phyloP scores from a whole-genome alignment of 2,329 filamentous ascomycete species.

The Huntiella decipiens region DNA sequence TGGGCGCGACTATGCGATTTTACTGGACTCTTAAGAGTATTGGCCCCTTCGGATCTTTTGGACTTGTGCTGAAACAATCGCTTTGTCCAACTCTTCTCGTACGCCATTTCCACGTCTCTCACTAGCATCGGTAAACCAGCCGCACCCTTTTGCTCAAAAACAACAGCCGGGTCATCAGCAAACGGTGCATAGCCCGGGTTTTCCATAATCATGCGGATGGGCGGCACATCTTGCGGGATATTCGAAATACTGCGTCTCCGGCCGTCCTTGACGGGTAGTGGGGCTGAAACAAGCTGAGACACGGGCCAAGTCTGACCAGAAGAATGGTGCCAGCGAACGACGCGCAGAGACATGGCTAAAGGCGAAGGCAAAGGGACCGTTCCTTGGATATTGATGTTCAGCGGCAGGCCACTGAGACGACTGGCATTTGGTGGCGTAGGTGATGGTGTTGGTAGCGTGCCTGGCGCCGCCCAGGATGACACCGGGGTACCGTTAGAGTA shows the following conservation, averaged over 20 bases:
- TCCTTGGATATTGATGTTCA: slow-evolving; percentile 8
- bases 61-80: slow-evolving; percentile 9
- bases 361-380: slow-evolving; percentile 3
- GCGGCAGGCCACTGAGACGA: not conserved
- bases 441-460: not conserved
- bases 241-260: slow-evolving; percentile 5
- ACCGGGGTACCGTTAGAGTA: not conserved
- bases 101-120: slow-evolving; percentile 39
- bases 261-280: slow-evolving; percentile 1
- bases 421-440: slow-evolving; percentile 4
- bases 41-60: slow-evolving; percentile 6
- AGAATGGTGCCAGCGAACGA: slow-evolving; percentile 7
- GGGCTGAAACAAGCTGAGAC: slow-evolving; percentile 5
- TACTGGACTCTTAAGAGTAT: not conserved
- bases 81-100: slow-evolving; percentile 23
- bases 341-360: slow-evolving; percentile 5
- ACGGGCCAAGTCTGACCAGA: slow-evolving; percentile 8
- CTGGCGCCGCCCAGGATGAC: not conserved
- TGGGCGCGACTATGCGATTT: not conserved
- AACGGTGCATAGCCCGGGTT: slow-evolving; percentile 9
- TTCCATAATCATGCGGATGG: slow-evolving; percentile 9
- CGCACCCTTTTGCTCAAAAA: not conserved
- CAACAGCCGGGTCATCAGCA: slow-evolving; percentile 12
- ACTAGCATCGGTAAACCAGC: slow-evolving; percentile 18
- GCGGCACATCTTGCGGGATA: slow-evolving; percentile 3